Evolutionary conservation across 495 filamentous ascomycete genomes (phyloP), one percentile per base, ranked within the genome.

Genomic region (Hypoxylon crocopeplum): DNA sequence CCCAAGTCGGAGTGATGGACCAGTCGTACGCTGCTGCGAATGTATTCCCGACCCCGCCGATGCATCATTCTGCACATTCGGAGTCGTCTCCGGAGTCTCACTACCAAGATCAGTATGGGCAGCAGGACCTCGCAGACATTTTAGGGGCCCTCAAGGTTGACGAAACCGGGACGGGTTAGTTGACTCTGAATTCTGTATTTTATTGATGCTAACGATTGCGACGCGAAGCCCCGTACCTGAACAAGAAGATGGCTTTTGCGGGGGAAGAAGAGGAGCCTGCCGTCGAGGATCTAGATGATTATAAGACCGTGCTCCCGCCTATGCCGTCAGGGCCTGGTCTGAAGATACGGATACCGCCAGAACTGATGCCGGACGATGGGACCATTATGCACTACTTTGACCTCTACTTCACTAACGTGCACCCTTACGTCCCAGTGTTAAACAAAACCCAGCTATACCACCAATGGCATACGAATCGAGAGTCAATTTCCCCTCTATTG

Each of bases 391-490:
- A 89, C 25, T 95, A 93, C 69, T 96, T 99, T 72, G 87, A 94
- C 32, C 88, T 96, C 34, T 99, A 92, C 65, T 99, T 99, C 66
- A 77, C 81, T 46, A 85, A 97, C 61, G 90, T 97, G 27, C 94
- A 99, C 62, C 93, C 95, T 6, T 99, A 97, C 67, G 86, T 96
- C n/a, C 94, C 94, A 0, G 91, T 99, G 1, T 74, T 98, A 49
- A 93, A 96, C 71, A 88, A 91, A 64, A 72, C 83, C 12, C 84
- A 88, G 44, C 86, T 99, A 48, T 96, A 94, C 69, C 88, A 90
- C 12, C 92, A 97, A 77, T 99, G 95, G 95, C 85, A 89, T 50
- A 86, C 86, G 34, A 88, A 93, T 59, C 84, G 91, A 47, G 84
- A 88, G 25, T 86, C 89, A 1, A 93, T 99, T 6, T 98, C 94